A percentile compares a stretch with the other conserved stretches of the same genome.
Evolutionary conservation across 306 rosid genomes (phyloP).

Genomic region (Pyrus pyrifolia): DNA sequence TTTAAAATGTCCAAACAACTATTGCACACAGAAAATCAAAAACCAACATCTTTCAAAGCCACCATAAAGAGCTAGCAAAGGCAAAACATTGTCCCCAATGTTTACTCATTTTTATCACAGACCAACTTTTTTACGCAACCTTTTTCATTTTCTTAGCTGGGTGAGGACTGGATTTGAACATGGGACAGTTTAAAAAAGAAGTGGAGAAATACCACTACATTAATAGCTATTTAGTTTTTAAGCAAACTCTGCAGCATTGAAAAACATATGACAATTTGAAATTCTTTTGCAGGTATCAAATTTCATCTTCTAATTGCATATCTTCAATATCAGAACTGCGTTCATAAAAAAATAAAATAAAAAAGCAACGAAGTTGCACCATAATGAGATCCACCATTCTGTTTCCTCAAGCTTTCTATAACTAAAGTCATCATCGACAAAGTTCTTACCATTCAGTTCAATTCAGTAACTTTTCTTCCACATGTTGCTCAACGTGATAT

Average conservation of each 20-base stretch:
- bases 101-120: background rate
- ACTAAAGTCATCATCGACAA: background rate
- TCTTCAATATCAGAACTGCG: background rate
- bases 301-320: background rate
- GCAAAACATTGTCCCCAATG: background rate
- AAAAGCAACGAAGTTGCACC: background rate
- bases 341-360: background rate
- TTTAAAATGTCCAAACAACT: background rate
- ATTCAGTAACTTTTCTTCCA: background rate
- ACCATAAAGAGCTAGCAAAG: background rate
- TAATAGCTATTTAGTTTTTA: background rate
- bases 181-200: background rate
- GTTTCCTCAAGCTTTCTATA: background rate
- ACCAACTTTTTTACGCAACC: background rate
- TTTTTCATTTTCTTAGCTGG: background rate
- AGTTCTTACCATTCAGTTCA: background rate
- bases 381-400: background rate
- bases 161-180: background rate
- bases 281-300: background rate
- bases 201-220: background rate
- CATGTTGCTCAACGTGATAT: background rate
- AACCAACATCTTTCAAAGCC: background rate
- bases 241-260: background rate
- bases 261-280: background rate
- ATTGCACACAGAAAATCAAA: background rate